Percentiles rank a stretch among this genome's conserved stretches.
Evolutionary conservation across 1,284 basidiomycete genomes (phyloP).

Genomic region (Lignosus rhinocerotis): DNA sequence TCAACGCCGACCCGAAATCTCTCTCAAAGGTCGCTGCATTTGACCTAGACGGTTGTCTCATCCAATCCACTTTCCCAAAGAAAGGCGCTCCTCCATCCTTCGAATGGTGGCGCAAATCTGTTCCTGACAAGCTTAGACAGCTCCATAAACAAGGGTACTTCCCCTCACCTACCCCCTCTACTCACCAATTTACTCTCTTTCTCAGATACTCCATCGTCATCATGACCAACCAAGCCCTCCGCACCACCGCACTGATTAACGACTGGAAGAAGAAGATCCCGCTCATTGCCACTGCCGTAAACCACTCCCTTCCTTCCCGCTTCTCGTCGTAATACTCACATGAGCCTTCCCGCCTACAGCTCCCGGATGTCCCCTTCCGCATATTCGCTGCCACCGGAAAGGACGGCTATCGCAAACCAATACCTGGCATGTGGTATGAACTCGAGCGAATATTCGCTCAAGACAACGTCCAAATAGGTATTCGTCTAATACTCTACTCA

Average conservation of each 20-base stretch:
- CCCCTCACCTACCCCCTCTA: neutral
- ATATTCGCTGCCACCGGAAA: constrained; percentile 77
- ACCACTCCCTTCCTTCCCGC: constrained; percentile 23
- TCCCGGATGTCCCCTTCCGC: constrained; percentile 76
- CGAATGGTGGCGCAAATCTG: constrained; percentile 76
- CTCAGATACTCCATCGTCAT: constrained; percentile 74
- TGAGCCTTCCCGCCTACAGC: constrained; percentile 39
- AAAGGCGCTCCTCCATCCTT: constrained; percentile 56
- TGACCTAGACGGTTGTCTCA: constrained; percentile 88
- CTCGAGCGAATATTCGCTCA: constrained; percentile 61
- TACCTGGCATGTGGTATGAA: constrained; percentile 85
- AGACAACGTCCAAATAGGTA: constrained; percentile 68
- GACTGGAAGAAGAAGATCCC: constrained; percentile 80
- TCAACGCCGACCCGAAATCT: constrained; percentile 51
- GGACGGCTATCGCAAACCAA: constrained; percentile 86
- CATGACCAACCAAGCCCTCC: constrained; percentile 78
- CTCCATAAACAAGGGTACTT: constrained; percentile 62
- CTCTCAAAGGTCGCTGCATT: constrained; percentile 72
- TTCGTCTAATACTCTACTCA: constrained; percentile 14
- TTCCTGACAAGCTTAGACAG: constrained; percentile 66
- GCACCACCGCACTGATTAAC: constrained; percentile 42
- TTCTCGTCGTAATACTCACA: neutral
- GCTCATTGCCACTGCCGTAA: constrained; percentile 66
- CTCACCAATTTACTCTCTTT: neutral
- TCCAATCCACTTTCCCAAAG: constrained; percentile 56